Evolutionary conservation across 2,329 filamentous ascomycete species (phyloP).

Genomic region (Penicillium sp.): DNA sequence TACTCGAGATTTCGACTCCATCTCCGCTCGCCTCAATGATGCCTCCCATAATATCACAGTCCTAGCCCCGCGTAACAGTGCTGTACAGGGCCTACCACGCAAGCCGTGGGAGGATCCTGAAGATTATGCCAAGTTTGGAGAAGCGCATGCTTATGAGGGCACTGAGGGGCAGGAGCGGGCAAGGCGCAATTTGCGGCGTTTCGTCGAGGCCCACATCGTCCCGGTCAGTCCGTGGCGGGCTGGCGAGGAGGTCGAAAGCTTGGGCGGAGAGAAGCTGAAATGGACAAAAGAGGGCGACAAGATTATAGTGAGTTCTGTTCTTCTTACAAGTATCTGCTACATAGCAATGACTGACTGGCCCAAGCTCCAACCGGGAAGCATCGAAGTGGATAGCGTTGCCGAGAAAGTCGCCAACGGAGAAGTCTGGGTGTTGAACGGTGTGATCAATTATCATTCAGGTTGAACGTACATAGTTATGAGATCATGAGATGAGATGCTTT

Average conservation of each 20-base stretch:
- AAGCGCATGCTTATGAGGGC: constrained; percentile 70
- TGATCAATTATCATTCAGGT: constrained; percentile 54
- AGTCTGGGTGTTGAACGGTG: constrained; percentile 72
- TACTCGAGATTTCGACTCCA: constrained; percentile 71
- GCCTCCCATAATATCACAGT: constrained; percentile 72
- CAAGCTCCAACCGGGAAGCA: constrained; percentile 67
- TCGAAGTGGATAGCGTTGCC: constrained; percentile 74
- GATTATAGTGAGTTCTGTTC: constrained; percentile 61
- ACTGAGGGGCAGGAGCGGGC: constrained; percentile 74
- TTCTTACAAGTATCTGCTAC: neutral
- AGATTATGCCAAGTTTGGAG: constrained; percentile 70
- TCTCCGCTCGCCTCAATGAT: constrained; percentile 70
- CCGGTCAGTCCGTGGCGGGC: constrained; percentile 73
- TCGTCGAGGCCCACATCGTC: constrained; percentile 85
- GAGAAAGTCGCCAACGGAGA: constrained; percentile 84
- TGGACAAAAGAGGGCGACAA: constrained; percentile 71
- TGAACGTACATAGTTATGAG: constrained; percentile 8
- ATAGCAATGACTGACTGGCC: constrained; percentile 12
- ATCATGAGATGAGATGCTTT: constrained; percentile 10
- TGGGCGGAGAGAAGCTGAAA: constrained; percentile 73
- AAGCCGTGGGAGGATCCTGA: constrained; percentile 72
- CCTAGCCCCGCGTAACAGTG: constrained; percentile 82
- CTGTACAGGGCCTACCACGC: constrained; percentile 72
- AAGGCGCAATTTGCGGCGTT: constrained; percentile 71
- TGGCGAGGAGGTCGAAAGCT: constrained; percentile 64